phyloP scores from a whole-genome alignment of 2,329 filamentous ascomycete genomes.

The Cadophora sp. region DNA sequence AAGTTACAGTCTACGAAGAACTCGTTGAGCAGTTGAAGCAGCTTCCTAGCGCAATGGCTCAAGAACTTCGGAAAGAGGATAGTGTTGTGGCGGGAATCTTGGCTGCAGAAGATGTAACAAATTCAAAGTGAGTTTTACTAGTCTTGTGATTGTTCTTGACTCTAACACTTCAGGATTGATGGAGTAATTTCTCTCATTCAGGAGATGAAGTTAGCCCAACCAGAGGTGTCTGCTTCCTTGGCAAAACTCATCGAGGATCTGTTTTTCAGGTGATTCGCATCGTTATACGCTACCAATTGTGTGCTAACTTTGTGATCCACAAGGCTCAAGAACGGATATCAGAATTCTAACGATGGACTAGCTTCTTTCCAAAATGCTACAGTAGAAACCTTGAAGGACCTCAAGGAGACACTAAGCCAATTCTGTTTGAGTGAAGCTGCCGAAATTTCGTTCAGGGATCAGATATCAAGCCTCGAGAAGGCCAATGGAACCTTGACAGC shows the following conservation, averaged over 20 bases:
- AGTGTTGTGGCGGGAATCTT: conserved; percentile 34
- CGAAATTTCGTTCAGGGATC: conserved; percentile 30
- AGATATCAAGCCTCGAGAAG: conserved; percentile 35
- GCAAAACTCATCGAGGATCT: conserved; percentile 36
- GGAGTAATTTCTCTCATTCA: conserved; percentile 28
- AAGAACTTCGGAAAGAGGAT: conserved; percentile 34
- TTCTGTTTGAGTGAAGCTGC: conserved; percentile 31
- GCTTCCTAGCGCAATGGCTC: conserved; percentile 25
- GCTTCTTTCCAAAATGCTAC: conserved; percentile 27
- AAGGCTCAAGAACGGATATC: conserved; percentile 33
- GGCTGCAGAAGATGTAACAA: conserved; percentile 28
- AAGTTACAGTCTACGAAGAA: conserved; percentile 30
- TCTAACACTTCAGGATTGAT: conserved; percentile 35
- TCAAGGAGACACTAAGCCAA: conserved; percentile 34
- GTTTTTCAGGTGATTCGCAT: conserved; percentile 33
- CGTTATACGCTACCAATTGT: not conserved
- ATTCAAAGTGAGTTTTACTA: conserved; percentile 39
- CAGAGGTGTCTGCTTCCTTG: conserved; percentile 29
- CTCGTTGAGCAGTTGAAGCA: conserved; percentile 35
- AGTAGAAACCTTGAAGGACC: conserved; percentile 28
- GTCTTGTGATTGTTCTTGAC: not conserved
- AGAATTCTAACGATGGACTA: conserved; percentile 20
- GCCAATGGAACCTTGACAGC: conserved; percentile 30
- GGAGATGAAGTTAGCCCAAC: conserved; percentile 25
- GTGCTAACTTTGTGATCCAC: conserved; percentile 12